phyloP scores from a whole-genome alignment of 1,284 basidiomycete species.

The Pyrrhoderma lamaoense region DNA sequence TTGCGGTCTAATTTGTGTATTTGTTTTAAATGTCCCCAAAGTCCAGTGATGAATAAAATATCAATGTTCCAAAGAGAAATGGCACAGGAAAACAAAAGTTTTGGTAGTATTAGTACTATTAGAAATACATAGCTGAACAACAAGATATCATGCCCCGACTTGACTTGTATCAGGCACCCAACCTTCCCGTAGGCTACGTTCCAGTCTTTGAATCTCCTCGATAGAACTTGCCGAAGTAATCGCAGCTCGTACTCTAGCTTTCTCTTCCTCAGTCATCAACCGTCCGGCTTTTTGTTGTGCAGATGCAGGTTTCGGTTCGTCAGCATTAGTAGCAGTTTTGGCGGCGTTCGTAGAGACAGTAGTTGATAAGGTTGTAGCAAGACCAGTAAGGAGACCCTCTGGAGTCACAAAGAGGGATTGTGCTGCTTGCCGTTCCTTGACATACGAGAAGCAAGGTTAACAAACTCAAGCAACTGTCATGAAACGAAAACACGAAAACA shows the following conservation, averaged over 20 bases:
- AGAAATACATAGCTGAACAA: conserved; percentile 20
- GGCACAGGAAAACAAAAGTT: conserved; percentile 17
- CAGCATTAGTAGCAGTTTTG: conserved; percentile 52
- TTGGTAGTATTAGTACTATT: conserved; percentile 11
- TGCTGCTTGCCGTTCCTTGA: conserved; percentile 69
- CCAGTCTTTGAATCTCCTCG: conserved; percentile 84
- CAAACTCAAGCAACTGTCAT: too few species aligned
- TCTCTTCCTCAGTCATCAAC: conserved; percentile 89
- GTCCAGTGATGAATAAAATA: not conserved
- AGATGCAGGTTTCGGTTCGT: conserved; percentile 65
- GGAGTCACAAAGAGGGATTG: conserved; percentile 71
- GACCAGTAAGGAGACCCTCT: conserved; percentile 69
- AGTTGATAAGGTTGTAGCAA: conserved; percentile 71
- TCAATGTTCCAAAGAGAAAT: not conserved
- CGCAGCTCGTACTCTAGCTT: conserved; percentile 82
- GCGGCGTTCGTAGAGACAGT: conserved; percentile 61
- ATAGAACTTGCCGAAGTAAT: conserved; percentile 87
- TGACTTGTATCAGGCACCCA: conserved; percentile 71
- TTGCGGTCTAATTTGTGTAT: not conserved
- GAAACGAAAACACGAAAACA: not conserved
- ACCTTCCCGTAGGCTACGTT: conserved; percentile 83
- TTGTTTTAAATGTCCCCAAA: not conserved
- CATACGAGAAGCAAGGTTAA: conserved; percentile 16
- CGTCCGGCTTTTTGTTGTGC: conserved; percentile 60
- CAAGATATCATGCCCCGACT: conserved; percentile 50